Percentiles rank a stretch among this genome's conserved stretches.
These are phyloP conservation scores for Pyrenophora tritici-repentis DNA, from an alignment of 2,329 filamentous ascomycete genomes.

Conservation along the genomic window DNA sequence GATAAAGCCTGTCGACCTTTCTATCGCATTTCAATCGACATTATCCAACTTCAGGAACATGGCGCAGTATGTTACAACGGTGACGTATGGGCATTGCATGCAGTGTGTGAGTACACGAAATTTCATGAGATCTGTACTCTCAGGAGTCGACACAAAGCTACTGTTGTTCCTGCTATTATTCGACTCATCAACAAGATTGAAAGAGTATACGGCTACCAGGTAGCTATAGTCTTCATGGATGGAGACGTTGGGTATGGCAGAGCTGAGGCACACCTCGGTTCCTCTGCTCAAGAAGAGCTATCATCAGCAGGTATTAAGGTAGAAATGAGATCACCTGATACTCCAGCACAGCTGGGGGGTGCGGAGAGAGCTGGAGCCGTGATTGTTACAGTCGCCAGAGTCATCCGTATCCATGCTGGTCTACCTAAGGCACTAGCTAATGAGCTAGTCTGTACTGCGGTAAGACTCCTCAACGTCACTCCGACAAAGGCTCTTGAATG, in stretches of 20 bases:
- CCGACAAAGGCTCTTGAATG: conserved; percentile 4
- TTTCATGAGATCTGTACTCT: conserved; percentile 1
- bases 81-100: conserved; percentile 1
- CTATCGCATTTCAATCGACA: neutral
- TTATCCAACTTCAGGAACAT: conserved; percentile 5
- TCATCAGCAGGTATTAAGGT: conserved; percentile 2
- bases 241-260: neutral
- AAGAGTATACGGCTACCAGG: neutral
- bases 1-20: neutral
- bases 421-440: conserved; percentile 11
- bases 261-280: neutral
- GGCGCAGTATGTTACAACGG: conserved; percentile 8
- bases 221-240: conserved; percentile 1
- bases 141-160: neutral
- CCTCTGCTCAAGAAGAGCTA: neutral
- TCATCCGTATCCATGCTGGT: conserved; percentile 3
- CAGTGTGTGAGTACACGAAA: conserved; percentile 1
- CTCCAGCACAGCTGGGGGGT: conserved; percentile 1
- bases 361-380: conserved; percentile 2
- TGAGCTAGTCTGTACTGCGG: conserved; percentile 9
- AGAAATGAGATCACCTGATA: neutral
- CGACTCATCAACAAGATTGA: conserved; percentile 1
- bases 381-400: neutral
- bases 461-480: conserved; percentile 16
- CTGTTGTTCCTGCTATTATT: neutral